Percentiles rank a stretch among this genome's conserved stretches.
Conservation (phyloP, 331 rosid species). For the Malus hybrid region DNA sequence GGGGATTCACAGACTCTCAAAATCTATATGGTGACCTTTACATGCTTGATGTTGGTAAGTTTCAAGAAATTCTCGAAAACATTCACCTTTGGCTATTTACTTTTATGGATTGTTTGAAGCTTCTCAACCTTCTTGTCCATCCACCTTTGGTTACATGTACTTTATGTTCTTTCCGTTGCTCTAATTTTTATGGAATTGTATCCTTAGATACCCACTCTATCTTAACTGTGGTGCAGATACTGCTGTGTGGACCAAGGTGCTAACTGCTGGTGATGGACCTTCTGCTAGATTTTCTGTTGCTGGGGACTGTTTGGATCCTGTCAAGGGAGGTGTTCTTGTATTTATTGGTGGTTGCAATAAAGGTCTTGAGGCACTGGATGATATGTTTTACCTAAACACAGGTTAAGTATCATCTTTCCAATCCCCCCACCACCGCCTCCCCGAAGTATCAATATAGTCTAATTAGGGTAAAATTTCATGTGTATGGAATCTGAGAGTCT, state of each 20-base stretch:
- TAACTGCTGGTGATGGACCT: constrained; percentile 61
- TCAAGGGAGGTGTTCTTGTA: constrained; percentile 63
- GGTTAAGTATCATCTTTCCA: constrained; percentile 35
- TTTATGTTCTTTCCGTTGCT: not conserved
- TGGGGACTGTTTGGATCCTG: constrained; percentile 83
- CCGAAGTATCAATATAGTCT: constrained; percentile 10
- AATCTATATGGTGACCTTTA: constrained; percentile 83
- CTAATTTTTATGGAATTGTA: not conserved
- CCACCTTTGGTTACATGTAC: not conserved
- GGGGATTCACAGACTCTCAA: constrained; percentile 96
- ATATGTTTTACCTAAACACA: constrained; percentile 78
- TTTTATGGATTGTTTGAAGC: not conserved
- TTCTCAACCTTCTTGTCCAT: not conserved
- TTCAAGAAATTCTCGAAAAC: constrained; percentile 1
- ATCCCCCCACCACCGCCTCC: not conserved
- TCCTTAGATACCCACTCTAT: constrained; percentile 9
- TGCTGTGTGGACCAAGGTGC: constrained; percentile 76
- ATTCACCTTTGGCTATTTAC: not conserved
- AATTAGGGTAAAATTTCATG: not conserved
- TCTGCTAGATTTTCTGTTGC: constrained; percentile 88
- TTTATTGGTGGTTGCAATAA: constrained; percentile 90
- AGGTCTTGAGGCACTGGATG: constrained; percentile 83
- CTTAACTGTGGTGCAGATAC: constrained; percentile 50
- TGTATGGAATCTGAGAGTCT: constrained; percentile 6
- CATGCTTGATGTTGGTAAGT: constrained; percentile 87